These are phyloP conservation scores for Leucogyrophana mollusca DNA, from an alignment of 768 basidiomycete genomes.

Conservation along the genomic window DNA sequence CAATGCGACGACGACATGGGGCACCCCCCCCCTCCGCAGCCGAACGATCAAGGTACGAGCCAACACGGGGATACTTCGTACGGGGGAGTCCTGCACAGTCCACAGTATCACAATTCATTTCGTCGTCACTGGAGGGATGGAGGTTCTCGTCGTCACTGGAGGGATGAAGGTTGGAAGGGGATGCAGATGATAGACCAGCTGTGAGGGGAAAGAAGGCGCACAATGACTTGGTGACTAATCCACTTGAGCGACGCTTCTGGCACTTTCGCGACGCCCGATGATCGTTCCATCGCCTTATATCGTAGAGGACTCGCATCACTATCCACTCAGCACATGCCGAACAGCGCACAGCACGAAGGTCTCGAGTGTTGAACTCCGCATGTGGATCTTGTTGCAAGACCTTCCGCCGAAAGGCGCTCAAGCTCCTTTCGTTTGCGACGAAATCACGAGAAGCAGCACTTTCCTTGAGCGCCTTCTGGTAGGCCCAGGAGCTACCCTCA, in stretches of 20 bases:
- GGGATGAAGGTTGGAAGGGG: neutral
- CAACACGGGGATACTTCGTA: too few relatives aligned
- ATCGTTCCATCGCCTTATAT: slow-evolving; percentile 9
- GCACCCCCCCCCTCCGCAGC: too few relatives aligned
- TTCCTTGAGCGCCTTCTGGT: slow-evolving; percentile 1
- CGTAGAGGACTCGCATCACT: slow-evolving; percentile 15
- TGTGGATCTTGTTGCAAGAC: neutral
- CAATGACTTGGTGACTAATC: neutral
- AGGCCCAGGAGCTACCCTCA: neutral
- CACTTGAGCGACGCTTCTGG: neutral
- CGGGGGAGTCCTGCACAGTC: too few relatives aligned
- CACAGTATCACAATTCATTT: too few relatives aligned
- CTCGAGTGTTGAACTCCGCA: slow-evolving; percentile 12
- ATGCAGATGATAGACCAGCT: neutral
- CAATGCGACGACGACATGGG: too few relatives aligned
- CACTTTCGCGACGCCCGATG: slow-evolving; percentile 13
- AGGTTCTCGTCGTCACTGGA: slow-evolving; percentile 2
- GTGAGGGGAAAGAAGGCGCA: slow-evolving; percentile 2
- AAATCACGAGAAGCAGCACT: neutral
- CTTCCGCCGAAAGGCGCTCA: neutral
- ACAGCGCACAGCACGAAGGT: slow-evolving; percentile 12
- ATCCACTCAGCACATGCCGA: slow-evolving; percentile 15
- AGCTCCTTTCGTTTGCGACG: neutral
- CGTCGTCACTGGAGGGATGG: too few relatives aligned
- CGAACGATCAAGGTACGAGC: too few relatives aligned